Base-by-base conservation (phyloP, 805 yeast species). In the Yamadazyma phyllophila region DNA sequence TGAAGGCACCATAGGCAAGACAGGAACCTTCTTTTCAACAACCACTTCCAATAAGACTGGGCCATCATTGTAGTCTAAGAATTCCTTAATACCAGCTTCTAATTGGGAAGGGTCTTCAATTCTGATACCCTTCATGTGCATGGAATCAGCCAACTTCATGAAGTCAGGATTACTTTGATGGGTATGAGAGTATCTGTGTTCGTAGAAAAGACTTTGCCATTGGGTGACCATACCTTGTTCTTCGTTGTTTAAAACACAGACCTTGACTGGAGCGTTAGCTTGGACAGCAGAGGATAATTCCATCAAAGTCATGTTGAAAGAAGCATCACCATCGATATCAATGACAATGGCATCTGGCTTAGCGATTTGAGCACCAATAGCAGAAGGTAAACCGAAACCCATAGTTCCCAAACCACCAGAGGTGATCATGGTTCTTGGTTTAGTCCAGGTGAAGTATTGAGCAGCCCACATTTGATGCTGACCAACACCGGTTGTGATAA, bases 381-480 rank as follows among this genome's bases (percentile, higher is more conserved):
- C 98, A 30, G 98, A 85, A 26, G 99, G 99, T 53, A 92, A 73
- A 53, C 99, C 99, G 72, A 73, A 92, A 50, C 99, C 99, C 99
- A 92, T 92, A 47, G 99, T 92, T 59, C 99, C 99, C 60, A 92
- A 79, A 59, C 99, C 99, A 71, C 99, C 99, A 41, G 97, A 89
- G n/a, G 98, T 90, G 66, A 92, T 86, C 74, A 94, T 85, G 41
- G 95, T 78, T 68, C 98, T 82, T 59, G 99, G 99, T 52, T 79
- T 72, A 50, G 83, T 85, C 96, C 97, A 92, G 43, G 90, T 81
- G 82, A 87, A 91, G 69, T 90, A 91, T 74, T 94, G 99, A 26
- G 98, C 98, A 32, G 98, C 95, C 99, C 99, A 92, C 99, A 92
- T 92, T 76, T 92, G 99, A 78, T 92, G 99, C 77, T 94, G 99